Base-by-base conservation (phyloP, 2,329 filamentous ascomycete genomes). In the Fusarium buxicola region DNA sequence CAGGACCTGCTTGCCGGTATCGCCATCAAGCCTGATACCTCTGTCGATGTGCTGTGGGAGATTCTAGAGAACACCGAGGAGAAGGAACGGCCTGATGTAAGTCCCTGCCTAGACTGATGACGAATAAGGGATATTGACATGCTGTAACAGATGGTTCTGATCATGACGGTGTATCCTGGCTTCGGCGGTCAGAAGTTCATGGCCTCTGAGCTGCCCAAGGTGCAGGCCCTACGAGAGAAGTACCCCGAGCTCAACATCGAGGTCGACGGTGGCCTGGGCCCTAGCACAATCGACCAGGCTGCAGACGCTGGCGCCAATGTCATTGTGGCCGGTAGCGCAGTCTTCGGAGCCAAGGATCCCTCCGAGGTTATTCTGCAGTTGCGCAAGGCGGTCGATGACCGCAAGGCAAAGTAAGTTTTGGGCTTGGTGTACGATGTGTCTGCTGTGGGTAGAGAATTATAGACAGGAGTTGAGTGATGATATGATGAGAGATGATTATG, bases 131-230 rank as follows among this genome's bases (percentile, higher is more conserved):
- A 30, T 46, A 27, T 58, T 72, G 38, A 70, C 44, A 21, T 38
- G 31, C 3, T 15, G 9, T 46, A 9, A 32, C 63, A 97, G 94
- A 99, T 99, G 95, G 93, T 97, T 32, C 88, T 99, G 15, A 86
- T 99, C 59, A 99, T 99, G 95, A 99, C 95, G 1, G 95, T 99
- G 38, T 87, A 99, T 79, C 95, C 95, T 39, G 95, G 95, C 40
- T 99, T 99, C 74, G 95, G 95, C 63, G 95, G 95, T 7, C 95
- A 99, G 76, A 97, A 97, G 74, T 99, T 99, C 83, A 98, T 98
- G 93, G 89, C 92, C 11, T 92, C 92, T 7, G 92, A 97, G 80
- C 86, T 99, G 68, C 93, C 94, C 74, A 99, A 99, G 81, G 95
- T 99, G 21, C 80, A 90, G 66, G 92, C 89, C 34, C 83, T 99